Conservation (phyloP, 1,284 basidiomycete genomes). For the Ganoderma sp. region DNA sequence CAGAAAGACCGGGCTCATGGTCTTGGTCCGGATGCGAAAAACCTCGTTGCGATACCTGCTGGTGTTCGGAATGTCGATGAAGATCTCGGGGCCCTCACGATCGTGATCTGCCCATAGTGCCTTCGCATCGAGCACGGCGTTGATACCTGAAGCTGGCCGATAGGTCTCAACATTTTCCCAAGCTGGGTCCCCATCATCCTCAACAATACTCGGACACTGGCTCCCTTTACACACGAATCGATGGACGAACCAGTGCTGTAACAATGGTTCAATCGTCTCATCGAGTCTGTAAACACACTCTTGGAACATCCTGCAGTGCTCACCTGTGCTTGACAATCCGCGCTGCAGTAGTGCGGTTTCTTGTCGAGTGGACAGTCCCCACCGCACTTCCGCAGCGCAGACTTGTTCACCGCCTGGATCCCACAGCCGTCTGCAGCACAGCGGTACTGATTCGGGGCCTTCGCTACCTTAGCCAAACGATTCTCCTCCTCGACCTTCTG, state of each 20-base stretch:
- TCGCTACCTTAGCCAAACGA: slow-evolving; percentile 3
- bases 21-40: slow-evolving; percentile 4
- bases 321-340: slow-evolving; percentile 23
- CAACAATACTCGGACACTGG: neutral
- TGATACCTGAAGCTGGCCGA: neutral
- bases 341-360: slow-evolving; percentile 29
- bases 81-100: neutral
- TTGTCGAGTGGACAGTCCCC: slow-evolving; percentile 19
- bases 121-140: neutral
- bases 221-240: neutral
- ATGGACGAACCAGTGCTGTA: slow-evolving; percentile 6
- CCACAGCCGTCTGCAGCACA: slow-evolving; percentile 20
- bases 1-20: slow-evolving; percentile 10
- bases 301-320: neutral
- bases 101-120: neutral
- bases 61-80: slow-evolving; percentile 7
- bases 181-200: slow-evolving; percentile 5
- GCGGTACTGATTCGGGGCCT: slow-evolving; percentile 11
- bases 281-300: neutral
- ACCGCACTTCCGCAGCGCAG: slow-evolving; percentile 12
- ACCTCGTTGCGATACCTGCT: slow-evolving; percentile 2
- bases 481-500: neutral
- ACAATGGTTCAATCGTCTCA: neutral
- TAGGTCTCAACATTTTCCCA: slow-evolving; percentile 6
- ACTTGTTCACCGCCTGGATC: slow-evolving; percentile 8